A percentile compares a stretch with the other conserved stretches of the same genome.
phyloP scores from a whole-genome alignment of 257 asterid genomes.

The Striga asiatica region DNA sequence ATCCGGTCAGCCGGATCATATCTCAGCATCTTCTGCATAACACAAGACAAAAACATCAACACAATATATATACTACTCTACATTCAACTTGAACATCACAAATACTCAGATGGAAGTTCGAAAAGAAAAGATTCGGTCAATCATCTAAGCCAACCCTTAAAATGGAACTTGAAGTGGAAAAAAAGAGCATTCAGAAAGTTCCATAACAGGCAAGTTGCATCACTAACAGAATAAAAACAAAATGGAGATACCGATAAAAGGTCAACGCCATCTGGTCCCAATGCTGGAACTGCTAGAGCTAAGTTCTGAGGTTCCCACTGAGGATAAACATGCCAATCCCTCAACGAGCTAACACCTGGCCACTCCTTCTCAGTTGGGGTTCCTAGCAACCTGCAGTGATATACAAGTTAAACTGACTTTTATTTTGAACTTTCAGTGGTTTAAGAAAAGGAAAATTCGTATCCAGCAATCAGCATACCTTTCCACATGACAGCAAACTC shows the following conservation, averaged over 20 bases:
- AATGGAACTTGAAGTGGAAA: background rate
- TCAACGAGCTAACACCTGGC: slow-evolving; percentile 77
- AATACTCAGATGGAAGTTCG: background rate
- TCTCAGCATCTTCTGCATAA: slow-evolving; percentile 70
- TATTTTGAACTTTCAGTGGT: background rate
- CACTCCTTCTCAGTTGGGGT: slow-evolving; percentile 80
- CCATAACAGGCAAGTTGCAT: background rate
- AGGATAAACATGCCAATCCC: slow-evolving; percentile 97
- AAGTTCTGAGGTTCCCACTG: slow-evolving; percentile 80
- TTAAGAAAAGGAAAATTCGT: background rate
- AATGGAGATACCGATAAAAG: slow-evolving; percentile 45
- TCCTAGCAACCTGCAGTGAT: slow-evolving; percentile 59
- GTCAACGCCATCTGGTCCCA: slow-evolving; percentile 82
- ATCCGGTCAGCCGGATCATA: slow-evolving; percentile 82
- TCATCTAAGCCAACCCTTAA: background rate
- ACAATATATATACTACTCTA: too few relatives aligned
- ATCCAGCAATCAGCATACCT: background rate
- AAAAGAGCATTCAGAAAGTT: background rate
- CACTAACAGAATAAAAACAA: background rate
- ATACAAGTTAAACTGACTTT: background rate
- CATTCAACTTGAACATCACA: too few relatives aligned
- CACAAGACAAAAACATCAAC: background rate
- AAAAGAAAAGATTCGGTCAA: background rate
- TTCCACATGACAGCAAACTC: slow-evolving; percentile 1
- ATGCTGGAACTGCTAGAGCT: slow-evolving; percentile 66